Conservation (phyloP, 495 filamentous ascomycete species). For the Talaromyces borbonicus region DNA sequence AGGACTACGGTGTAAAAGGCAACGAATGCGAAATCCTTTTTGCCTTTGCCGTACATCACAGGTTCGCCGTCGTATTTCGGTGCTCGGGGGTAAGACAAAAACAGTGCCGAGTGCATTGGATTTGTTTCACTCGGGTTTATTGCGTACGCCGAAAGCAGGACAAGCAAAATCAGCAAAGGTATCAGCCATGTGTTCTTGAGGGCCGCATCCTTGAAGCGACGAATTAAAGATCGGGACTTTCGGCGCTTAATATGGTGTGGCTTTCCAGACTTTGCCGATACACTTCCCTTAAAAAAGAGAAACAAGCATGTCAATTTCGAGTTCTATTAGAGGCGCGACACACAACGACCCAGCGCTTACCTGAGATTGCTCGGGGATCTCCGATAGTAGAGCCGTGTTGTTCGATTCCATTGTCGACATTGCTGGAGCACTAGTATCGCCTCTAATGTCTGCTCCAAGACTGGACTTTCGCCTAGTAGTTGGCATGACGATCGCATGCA, state of each 20-base stretch:
- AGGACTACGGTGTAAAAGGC: constrained; percentile 83
- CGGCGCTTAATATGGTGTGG: constrained; percentile 37
- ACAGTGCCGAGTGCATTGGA: constrained; percentile 77
- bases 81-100: constrained; percentile 81
- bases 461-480: constrained; percentile 39
- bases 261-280: constrained; percentile 25
- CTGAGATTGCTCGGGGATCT: neutral
- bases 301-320: neutral
- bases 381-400: constrained; percentile 24
- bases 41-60: constrained; percentile 83
- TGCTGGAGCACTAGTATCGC: constrained; percentile 42
- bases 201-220: constrained; percentile 54
- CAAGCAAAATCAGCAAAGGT: constrained; percentile 58
- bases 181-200: constrained; percentile 73
- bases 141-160: constrained; percentile 59
- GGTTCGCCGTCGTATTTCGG: constrained; percentile 41
- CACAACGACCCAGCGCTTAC: neutral
- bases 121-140: constrained; percentile 74
- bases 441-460: constrained; percentile 41
- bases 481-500: constrained; percentile 25
- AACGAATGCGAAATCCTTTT: constrained; percentile 76
- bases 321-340: neutral
- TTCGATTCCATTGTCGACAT: constrained; percentile 47
- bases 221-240: constrained; percentile 49
- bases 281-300: constrained; percentile 9